Evolutionary conservation across 208 protist species (phyloP), one percentile per base, ranked within the genome.

Genomic region (Crithidia sp.): DNA sequence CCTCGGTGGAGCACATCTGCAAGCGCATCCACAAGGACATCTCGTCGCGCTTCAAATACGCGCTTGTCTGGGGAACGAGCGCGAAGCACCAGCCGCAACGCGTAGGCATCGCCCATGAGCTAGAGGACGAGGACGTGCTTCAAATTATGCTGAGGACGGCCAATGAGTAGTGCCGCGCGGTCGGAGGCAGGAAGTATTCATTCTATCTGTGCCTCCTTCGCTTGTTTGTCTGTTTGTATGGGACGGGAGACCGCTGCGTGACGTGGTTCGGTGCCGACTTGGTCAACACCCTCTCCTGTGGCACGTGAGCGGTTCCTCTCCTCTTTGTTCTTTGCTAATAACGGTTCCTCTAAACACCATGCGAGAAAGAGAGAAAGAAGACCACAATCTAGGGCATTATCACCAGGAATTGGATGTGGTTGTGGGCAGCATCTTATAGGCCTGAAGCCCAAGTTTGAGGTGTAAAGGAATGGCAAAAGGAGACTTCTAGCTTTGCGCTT

Each of bases 21-120:
- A 90, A 92, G 57, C 79, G 93, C 55, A 98, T 99, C 47, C 90
- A 98, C 82, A 97, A 96, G 61, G 94, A 98, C 53, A 97, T 98
- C 61, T 81, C 84, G 2, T 83, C 87, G 2, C 89, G 91, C 36
- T 98, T 98, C 79, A 96, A 97, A 73, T 99, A 98, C 74, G 95
- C 92, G 3, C 63, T 98, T 14, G 92, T 99, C 9, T 99, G 97
- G 97, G 98, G 98, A 43, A 85, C 85, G 0, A 98, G 95, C 54
- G 97, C 97, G 8, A 99, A 99, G 79, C 96, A 99, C 81, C 87
- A 91, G 52, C 97, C 97, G 52, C 97, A 99, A 74, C 86, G 94
- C 63, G 98, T 99, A 13, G 98, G 98, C 40, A 91, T 99, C 17
- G 70, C 75, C n/a, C 94, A 98, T 72, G 57, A 70, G 41, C 74